Base-by-base conservation (phyloP, 1,284 basidiomycete species). In the Albatrellus sp. region DNA sequence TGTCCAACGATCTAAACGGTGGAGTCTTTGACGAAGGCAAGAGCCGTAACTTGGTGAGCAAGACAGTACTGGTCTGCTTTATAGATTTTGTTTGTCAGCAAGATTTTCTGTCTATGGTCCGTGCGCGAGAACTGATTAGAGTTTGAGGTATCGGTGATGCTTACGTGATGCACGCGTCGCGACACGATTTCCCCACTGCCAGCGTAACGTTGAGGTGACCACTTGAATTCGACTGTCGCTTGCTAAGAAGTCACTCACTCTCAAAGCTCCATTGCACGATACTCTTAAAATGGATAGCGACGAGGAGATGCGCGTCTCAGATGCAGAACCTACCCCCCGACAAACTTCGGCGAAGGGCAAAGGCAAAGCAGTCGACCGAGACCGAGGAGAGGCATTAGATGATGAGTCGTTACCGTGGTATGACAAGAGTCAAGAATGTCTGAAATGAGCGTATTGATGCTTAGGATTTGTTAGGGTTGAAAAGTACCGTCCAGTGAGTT, bases 401-500 rank as follows among this genome's bases (percentile, higher is more conserved):
- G 64, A 70, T 48, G 84, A 88, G 24, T 78, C 70, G 48, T 60
- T 89, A 14, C 85, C 85, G 42, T 89, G 85, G 85, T 86, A 54
- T 51, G 72, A 56, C 29, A 24, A 24, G 24, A 24, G 24, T 24
- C 42, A 40, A 43, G 35, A 39, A 16, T 52, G 42, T 28, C 44
- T 42, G 24, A 36, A 29, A 40, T 32, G 17, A 37, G 32, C 30
- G 40, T 29, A 35, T n/a, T 48, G 37, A 46, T 38, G 37, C 36
- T 12, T 13, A 38, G 32, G 39, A 16, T 49, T 16, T 43, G 3
- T 8, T 40, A 96, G 92, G 92, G 92, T 97, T 17, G 92, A 97
- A 62, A 96, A 96, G 64, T 96, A 96, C 61, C 68, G 92, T 45
- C 92, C 92, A 5, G 81, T 82, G 2, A 83, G 83, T 1, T 64